Base-by-base conservation (phyloP, 768 basidiomycete species). In the Leccinum subtestaceum region DNA sequence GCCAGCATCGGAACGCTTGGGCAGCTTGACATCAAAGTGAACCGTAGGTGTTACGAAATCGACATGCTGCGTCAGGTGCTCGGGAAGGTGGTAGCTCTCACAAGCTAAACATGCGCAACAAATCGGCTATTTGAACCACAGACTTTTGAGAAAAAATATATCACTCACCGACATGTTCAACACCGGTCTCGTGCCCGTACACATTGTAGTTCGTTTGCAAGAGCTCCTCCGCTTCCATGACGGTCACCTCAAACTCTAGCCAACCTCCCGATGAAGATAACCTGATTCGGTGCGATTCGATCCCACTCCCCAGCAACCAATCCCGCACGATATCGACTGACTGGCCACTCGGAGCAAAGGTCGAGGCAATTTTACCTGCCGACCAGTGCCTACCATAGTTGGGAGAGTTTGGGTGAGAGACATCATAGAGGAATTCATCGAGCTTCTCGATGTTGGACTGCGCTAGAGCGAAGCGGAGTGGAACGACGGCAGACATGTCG, bases 311-410 rank as follows among this genome's bases (percentile, higher is more conserved):
- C 3, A 67, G 45, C 17, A 81, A 67, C 81, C 81, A 82, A 17
- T 57, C 59, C 32, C 65, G 70, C 17, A 81, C 80, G 4, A 68
- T 59, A 2, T 70, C 66, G 12, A 80, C 63, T 0, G 78, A 74
- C 38, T 74, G 70, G 21, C 62, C 51, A 51, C 69, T 73, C 0
- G 81, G 80, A 0, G 78, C 74, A 53, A 82, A 82, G 50, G 65
- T 72, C 17, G 76, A 68, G 23, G 74, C 76, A 50, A 82, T 67
- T 27, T 72, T 60, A 23, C 60, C 63, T 1, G 80, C 66, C 1
- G 76, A 69, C 78, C 79, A 80, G 57, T 82, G 81, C 32, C 77
- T 72, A 1, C 80, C 81, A 52, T 80, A 82, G 55, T 66, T 73
- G 15, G 72, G 66, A 9, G 81, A 82, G 17, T 67, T 61, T 5